Percentiles rank a stretch among this genome's conserved stretches.
Evolutionary conservation across 805 yeast species (phyloP).

Genomic region (Candida broadrunensis): DNA sequence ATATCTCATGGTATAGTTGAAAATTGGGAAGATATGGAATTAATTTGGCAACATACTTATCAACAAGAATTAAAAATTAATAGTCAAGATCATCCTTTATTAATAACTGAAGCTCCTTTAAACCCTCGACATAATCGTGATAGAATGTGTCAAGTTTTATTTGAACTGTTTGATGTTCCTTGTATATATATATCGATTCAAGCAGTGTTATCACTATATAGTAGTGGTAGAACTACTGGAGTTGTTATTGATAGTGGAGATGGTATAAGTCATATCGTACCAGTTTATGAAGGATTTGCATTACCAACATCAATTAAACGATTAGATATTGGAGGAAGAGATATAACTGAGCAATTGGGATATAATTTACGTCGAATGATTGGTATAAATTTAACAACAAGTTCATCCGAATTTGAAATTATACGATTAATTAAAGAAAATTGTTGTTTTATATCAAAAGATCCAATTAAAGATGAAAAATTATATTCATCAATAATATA

Average conservation of each 20-base stretch:
- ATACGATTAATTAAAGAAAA: slow-evolving; percentile 77
- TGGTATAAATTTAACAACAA: slow-evolving; percentile 63
- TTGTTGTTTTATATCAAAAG: slow-evolving; percentile 61
- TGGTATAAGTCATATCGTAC: slow-evolving; percentile 85
- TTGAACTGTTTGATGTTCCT: slow-evolving; percentile 72
- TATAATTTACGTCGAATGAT: slow-evolving; percentile 58
- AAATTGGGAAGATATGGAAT: slow-evolving; percentile 97
- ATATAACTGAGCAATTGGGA: slow-evolving; percentile 74
- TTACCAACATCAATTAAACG: slow-evolving; percentile 69
- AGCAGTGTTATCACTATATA: slow-evolving; percentile 80
- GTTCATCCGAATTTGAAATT: slow-evolving; percentile 73
- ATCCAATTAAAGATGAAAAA: slow-evolving; percentile 56
- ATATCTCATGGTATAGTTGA: slow-evolving; percentile 73
- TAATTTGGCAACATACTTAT: slow-evolving; percentile 74
- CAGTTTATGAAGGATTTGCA: slow-evolving; percentile 87
- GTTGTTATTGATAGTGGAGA: slow-evolving; percentile 90
- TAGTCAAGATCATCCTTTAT: slow-evolving; percentile 80
- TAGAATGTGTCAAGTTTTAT: slow-evolving; percentile 58
- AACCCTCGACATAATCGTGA: slow-evolving; percentile 66
- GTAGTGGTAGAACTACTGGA: slow-evolving; percentile 89
- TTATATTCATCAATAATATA: slow-evolving; percentile 25
- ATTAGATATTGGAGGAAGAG: slow-evolving; percentile 82
- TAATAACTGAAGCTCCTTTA: slow-evolving; percentile 86
- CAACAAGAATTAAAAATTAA: slow-evolving; percentile 52
- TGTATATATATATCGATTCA: slow-evolving; percentile 72